These are phyloP conservation scores for Conringia planisiliqua DNA, from an alignment of 345 rosid genomes.

Conservation along the genomic window DNA sequence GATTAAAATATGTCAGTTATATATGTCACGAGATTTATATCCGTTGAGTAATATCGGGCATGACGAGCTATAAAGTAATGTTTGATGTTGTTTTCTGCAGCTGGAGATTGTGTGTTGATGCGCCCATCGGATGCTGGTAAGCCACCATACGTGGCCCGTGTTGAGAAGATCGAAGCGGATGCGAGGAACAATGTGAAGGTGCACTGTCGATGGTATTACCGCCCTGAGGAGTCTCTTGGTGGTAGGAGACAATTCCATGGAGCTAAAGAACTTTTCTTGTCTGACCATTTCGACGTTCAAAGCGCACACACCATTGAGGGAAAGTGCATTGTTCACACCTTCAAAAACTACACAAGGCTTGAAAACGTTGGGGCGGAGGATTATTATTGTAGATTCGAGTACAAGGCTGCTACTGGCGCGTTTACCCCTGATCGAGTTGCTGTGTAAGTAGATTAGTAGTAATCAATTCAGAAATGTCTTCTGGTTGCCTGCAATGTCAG, in stretches of 20 bases:
- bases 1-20: neutral
- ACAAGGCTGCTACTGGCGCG: conserved; percentile 77
- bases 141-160: conserved; percentile 77
- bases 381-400: conserved; percentile 76
- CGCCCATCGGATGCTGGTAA: conserved; percentile 76
- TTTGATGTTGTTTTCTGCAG: conserved; percentile 37
- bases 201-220: conserved; percentile 76
- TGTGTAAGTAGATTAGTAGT: conserved; percentile 50
- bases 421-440: conserved; percentile 87
- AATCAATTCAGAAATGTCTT: neutral
- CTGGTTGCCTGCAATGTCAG: neutral
- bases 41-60: neutral
- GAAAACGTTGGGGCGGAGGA: conserved; percentile 86
- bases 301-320: conserved; percentile 86
- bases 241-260: conserved; percentile 89
- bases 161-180: conserved; percentile 82
- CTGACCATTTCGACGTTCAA: conserved; percentile 73
- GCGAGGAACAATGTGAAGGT: conserved; percentile 72
- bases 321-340: conserved; percentile 74
- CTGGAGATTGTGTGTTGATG: conserved; percentile 80
- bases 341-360: conserved; percentile 78
- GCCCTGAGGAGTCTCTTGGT: conserved; percentile 86
- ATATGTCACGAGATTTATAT: neutral
- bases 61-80: conserved; percentile 16
- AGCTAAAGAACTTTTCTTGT: conserved; percentile 73